A percentile compares a stretch with the other conserved stretches of the same genome.
Evolutionary conservation across 2,329 filamentous ascomycete species (phyloP).

Genomic region (Decorospora gaudefroyi): DNA sequence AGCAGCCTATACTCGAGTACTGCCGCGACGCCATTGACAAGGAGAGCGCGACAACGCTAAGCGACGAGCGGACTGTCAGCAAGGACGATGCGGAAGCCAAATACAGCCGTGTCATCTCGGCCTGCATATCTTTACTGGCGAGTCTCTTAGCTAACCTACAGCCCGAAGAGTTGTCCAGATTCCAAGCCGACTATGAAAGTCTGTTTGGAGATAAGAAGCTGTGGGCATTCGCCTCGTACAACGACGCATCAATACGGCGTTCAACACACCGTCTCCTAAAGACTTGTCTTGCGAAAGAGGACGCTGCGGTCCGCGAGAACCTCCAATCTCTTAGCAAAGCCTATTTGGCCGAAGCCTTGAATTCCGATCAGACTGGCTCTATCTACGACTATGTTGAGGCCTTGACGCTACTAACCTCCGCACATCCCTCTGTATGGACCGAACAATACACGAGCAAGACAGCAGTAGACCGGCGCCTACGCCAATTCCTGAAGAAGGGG

Average conservation of each 20-base stretch:
- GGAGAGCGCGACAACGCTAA: slow-evolving; percentile 80
- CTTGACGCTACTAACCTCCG: slow-evolving; percentile 67
- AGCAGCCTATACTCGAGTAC: slow-evolving; percentile 78
- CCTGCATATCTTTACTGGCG: slow-evolving; percentile 60
- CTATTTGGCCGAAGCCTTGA: slow-evolving; percentile 76
- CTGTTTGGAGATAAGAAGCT: slow-evolving; percentile 67
- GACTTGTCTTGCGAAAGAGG: slow-evolving; percentile 56
- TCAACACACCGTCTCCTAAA: slow-evolving; percentile 62
- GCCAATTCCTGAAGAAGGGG: slow-evolving; percentile 76
- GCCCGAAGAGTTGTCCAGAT: slow-evolving; percentile 62
- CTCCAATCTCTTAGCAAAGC: slow-evolving; percentile 64
- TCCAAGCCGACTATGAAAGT: slow-evolving; percentile 64
- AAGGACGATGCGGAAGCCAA: slow-evolving; percentile 84
- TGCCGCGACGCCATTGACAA: slow-evolving; percentile 74
- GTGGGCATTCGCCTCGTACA: slow-evolving; percentile 63
- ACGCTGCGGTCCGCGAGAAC: slow-evolving; percentile 45
- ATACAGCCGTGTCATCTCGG: slow-evolving; percentile 76
- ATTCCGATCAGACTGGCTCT: slow-evolving; percentile 73
- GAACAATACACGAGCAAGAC: slow-evolving; percentile 64
- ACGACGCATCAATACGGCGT: slow-evolving; percentile 62
- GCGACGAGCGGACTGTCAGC: slow-evolving; percentile 84
- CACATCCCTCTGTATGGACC: slow-evolving; percentile 74
- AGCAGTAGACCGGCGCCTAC: slow-evolving; percentile 62
- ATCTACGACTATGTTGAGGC: slow-evolving; percentile 71
- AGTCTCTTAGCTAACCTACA: slow-evolving; percentile 56